A percentile compares a stretch with the other conserved stretches of the same genome.
phyloP scores from a whole-genome alignment of 768 basidiomycete species.

The Coprinopsis sp. region DNA sequence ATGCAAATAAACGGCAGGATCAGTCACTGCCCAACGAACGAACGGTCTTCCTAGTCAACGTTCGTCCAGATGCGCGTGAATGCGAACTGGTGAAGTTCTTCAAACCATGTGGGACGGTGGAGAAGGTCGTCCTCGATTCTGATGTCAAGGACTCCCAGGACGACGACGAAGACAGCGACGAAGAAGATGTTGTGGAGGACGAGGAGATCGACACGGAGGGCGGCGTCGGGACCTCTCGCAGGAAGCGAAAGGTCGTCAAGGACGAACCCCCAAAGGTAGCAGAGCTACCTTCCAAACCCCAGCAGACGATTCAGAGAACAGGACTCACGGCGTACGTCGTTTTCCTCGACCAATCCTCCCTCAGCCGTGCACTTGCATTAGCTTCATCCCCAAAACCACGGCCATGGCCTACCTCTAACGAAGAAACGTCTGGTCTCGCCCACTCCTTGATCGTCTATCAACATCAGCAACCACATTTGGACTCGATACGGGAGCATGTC shows the following conservation, averaged over 20 bases:
- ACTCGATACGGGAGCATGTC: conserved; percentile 69
- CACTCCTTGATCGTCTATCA: conserved; percentile 68
- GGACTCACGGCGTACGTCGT: conserved; percentile 70
- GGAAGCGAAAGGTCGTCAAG: conserved; percentile 37
- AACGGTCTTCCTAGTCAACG: conserved; percentile 84
- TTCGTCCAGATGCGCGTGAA: conserved; percentile 85
- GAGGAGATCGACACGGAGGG: conserved; percentile 1
- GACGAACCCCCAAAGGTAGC: conserved; percentile 45
- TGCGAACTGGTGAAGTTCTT: conserved; percentile 74
- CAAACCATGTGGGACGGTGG: conserved; percentile 40
- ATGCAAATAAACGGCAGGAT: no score
- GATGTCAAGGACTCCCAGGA: conserved; percentile 6
- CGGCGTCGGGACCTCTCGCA: conserved; percentile 29
- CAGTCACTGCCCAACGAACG: conserved; percentile 46
- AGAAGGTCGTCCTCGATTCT: conserved; percentile 9
- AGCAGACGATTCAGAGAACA: conserved; percentile 57
- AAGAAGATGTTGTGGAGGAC: conserved; percentile 11
- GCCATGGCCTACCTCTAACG: conserved; percentile 56
- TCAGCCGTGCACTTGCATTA: conserved; percentile 58
- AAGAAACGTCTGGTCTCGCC: conserved; percentile 61
- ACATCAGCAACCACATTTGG: conserved; percentile 70
- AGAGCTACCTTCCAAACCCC: conserved; percentile 49
- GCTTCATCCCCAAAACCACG: conserved; percentile 50
- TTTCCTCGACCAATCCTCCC: conserved; percentile 65
- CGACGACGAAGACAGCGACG: conserved; percentile 1